phyloP scores from a whole-genome alignment of 768 basidiomycete species.

The Lactarius evosmus region DNA sequence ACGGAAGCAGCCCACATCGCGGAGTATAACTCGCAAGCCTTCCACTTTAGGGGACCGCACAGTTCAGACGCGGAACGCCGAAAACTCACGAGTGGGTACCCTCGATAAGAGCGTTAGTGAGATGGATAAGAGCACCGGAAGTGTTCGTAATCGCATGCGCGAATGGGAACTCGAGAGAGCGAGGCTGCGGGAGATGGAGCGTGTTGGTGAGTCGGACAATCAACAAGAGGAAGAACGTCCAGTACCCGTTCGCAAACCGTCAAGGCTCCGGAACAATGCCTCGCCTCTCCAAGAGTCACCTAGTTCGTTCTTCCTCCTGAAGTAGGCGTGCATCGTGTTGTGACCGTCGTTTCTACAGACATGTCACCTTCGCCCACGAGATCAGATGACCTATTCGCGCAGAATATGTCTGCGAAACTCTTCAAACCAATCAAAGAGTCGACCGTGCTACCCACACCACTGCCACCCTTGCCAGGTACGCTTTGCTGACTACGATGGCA shows the following conservation, averaged over 20 bases:
- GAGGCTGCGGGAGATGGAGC: constrained; percentile 65
- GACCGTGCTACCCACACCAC: constrained; percentile 5
- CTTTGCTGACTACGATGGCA: constrained; percentile 36
- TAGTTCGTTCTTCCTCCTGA: constrained; percentile 8
- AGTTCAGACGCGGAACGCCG: constrained; percentile 27
- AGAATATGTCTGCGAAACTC: constrained; percentile 15
- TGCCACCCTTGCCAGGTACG: constrained; percentile 13
- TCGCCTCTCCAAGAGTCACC: constrained; percentile 32
- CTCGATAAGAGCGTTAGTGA: constrained; percentile 31
- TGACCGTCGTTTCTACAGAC: constrained; percentile 7
- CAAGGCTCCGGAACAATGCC: constrained; percentile 15
- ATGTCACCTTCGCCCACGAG: constrained; percentile 4
- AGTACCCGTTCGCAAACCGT: constrained; percentile 12
- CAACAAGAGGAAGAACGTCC: constrained; percentile 16
- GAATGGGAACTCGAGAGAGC: constrained; percentile 76
- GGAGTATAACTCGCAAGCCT: constrained; percentile 30
- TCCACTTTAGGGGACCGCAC: constrained; percentile 23
- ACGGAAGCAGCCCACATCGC: constrained; percentile 15
- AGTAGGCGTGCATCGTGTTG: background rate
- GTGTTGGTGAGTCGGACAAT: constrained; percentile 38
- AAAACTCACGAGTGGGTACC: constrained; percentile 25
- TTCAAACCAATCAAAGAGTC: constrained; percentile 9
- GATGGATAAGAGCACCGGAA: constrained; percentile 27
- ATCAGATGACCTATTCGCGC: constrained; percentile 7
- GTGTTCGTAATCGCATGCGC: constrained; percentile 56